Evolutionary conservation across 306 rosid species (phyloP).

Genomic region (Datisca glomerata): DNA sequence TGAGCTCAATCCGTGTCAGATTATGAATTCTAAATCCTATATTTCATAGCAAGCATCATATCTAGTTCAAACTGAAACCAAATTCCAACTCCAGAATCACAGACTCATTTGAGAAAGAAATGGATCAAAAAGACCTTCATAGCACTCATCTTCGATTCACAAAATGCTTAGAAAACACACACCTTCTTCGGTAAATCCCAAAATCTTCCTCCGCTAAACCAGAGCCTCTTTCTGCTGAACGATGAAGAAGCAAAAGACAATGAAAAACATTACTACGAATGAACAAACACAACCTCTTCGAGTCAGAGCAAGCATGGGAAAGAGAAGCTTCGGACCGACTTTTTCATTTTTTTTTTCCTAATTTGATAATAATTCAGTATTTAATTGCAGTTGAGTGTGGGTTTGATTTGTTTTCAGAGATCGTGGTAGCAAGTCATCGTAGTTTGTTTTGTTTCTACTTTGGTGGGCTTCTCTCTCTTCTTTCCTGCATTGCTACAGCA

Average conservation of each 20-base stretch:
- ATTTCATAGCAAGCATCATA: conserved; percentile 31
- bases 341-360: not conserved
- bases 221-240: conserved; percentile 8
- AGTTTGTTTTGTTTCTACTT: conserved; percentile 8
- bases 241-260: conserved; percentile 27
- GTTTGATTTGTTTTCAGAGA: conserved; percentile 22
- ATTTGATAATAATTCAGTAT: too few species aligned
- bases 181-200: conserved; percentile 8
- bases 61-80: too few species aligned
- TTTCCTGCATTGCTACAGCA: conserved; percentile 23
- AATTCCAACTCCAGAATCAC: too few species aligned
- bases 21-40: too few species aligned
- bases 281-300: conserved; percentile 13
- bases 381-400: too few species aligned
- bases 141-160: not conserved
- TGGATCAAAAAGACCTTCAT: not conserved
- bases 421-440: conserved; percentile 49
- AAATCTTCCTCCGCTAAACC: conserved; percentile 5
- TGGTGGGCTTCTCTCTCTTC: conserved; percentile 20
- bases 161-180: conserved; percentile 6
- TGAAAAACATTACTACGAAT: not conserved
- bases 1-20: too few species aligned
- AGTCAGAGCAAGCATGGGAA: not conserved
- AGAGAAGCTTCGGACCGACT: too few species aligned
- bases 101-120: too few species aligned